Base-by-base conservation (phyloP, 306 rosid species). In the Pterocarpus macrocarpus region DNA sequence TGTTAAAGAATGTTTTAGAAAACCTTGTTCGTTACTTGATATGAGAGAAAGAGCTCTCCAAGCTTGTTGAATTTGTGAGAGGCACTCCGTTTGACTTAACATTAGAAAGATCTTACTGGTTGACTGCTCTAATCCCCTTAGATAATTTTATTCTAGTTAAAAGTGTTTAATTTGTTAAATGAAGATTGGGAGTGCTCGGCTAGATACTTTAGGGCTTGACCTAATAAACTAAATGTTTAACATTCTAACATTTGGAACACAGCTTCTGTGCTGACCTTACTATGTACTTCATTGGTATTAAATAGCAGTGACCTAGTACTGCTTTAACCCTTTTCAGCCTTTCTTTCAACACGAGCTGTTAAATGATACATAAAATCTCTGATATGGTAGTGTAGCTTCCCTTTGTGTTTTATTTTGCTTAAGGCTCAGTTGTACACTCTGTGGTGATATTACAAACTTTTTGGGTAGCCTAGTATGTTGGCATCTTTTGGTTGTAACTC, bases 21-120 rank as follows among this genome's bases (percentile, higher is more conserved):
- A 89, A 78, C 88, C 97, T 92, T 86, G 99, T 97, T 63, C 88
- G 97, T 89, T 90, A 88, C 85, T 81, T 95, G 83, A 92, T 95
- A 97, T 86, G 97, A 3, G 97, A 91, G 64, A 95, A 95, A 85
- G 97, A 95, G 86, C 97, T 91, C 41, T 91, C 97, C 28, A 22
- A 22, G 28, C 28, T 22, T 22, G 28, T 22, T 22, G 28, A 22
- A 22, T 22, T 22, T 22, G 97, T 91, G 78, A 90, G 92, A 81
- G 97, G 97, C 87, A 90, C 97, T 80, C 97, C 87, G 82, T 93
- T 95, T 22, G 28, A 22, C 28, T 22, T 22, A 22, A 1, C 28
- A 1, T 22, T 22, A 22, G 1, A 1, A 22, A 22, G 28, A 22
- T 22, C 28, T 22, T 22, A 22, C 28, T 88, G 99, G 91, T 90